Conservation (phyloP, 1,284 basidiomycete species). For the Sporisorium scitamineum region DNA sequence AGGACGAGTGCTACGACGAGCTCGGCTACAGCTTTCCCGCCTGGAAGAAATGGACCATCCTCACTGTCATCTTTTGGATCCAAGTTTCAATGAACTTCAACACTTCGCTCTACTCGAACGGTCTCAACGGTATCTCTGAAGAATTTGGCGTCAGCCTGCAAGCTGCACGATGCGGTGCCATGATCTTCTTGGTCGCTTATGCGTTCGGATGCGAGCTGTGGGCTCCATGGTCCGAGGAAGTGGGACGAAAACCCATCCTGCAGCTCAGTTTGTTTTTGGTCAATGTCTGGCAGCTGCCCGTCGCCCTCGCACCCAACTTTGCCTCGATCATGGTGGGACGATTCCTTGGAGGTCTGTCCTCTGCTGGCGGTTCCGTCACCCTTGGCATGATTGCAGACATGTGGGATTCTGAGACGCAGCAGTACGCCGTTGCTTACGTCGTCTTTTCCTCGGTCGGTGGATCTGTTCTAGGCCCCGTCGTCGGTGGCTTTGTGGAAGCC, state of each 20-base stretch:
- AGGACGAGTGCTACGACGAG: conserved; percentile 48
- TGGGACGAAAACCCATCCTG: conserved; percentile 67
- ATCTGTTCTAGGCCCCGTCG: conserved; percentile 68
- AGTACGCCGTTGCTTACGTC: conserved; percentile 67
- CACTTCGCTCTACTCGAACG: conserved; percentile 69
- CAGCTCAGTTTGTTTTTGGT: conserved; percentile 67
- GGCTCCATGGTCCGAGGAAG: conserved; percentile 69
- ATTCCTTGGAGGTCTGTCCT: conserved; percentile 68
- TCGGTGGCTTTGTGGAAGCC: conserved; percentile 57
- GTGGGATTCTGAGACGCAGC: conserved; percentile 67
- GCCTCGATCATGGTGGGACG: conserved; percentile 68
- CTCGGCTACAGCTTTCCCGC: conserved; percentile 62
- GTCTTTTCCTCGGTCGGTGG: conserved; percentile 69
- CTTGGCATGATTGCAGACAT: conserved; percentile 69
- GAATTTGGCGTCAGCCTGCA: conserved; percentile 69
- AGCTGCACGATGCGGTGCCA: conserved; percentile 66
- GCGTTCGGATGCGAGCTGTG: conserved; percentile 69
- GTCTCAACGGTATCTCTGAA: conserved; percentile 54
- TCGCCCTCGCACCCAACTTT: conserved; percentile 63
- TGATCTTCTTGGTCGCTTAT: conserved; percentile 70
- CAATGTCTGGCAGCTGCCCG: conserved; percentile 66
- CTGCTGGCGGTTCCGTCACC: conserved; percentile 71
- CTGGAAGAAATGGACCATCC: conserved; percentile 69
- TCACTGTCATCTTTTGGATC: conserved; percentile 69
- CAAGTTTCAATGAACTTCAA: conserved; percentile 70